Base-by-base conservation (phyloP, 1,139 yeast genomes). In the Geotrichum bryndzae region DNA sequence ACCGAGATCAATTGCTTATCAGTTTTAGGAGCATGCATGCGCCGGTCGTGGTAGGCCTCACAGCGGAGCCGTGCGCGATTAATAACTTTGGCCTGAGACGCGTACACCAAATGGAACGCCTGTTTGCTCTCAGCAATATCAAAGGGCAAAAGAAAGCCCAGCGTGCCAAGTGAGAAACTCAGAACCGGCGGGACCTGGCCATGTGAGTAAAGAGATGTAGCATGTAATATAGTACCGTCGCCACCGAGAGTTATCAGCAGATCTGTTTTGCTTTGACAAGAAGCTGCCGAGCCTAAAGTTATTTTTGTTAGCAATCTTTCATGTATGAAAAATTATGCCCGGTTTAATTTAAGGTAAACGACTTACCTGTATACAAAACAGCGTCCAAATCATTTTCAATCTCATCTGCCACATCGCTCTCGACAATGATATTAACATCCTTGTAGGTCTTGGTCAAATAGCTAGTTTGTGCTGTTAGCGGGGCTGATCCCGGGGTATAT, bases 141-240 rank as follows among this genome's bases (percentile, higher is more conserved):
- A 74, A 90, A 92, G 0, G 99, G 99, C 57, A 92, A 78, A 52
- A 92, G 75, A 71, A 92, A 92, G 27, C 99, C 99, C 51, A 92
- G 75, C 0, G 98, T 91, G 0, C 99, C 99, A 77, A 92, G 76
- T 0, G 97, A 89, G 72, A 90, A 91, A 53, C 96, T 86, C 58
- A 92, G 76, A 0, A 92, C 89, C 0, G 98, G 99, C 0, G 97
- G 97, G 1, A 90, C 96, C 7, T 80, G 80, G 35, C 68, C 68
- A n/a, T 66, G 61, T 18, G 76, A 84, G 72, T 92, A 92, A 66
- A 79, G 69, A 8, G 85, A 79, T 0, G 83, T 82, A 0, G 92
- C 94, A 64, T 88, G 82, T 56, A 92, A 75, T 65, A 92, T 90
- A 0, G 98, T 92, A 11, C 98, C 99, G 73, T 92, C 99, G 13